These are phyloP conservation scores for Colletotrichum lindemuthianum DNA, from an alignment of 2,329 filamentous ascomycete species.

Conservation along the genomic window DNA sequence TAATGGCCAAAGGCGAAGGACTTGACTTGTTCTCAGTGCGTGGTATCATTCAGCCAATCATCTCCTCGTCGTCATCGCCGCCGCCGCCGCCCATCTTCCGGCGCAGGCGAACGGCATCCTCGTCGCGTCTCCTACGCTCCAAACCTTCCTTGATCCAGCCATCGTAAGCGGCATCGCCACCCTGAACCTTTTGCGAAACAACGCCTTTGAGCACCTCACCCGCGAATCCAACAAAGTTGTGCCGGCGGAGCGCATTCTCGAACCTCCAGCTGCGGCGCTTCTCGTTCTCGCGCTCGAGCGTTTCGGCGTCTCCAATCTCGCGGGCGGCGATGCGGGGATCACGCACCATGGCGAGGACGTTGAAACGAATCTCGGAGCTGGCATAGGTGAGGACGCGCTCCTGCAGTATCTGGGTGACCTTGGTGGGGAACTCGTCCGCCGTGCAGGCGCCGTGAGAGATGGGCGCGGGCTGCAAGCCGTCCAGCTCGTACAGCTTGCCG, in stretches of 20 bases:
- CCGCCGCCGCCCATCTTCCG: slow-evolving; percentile 36
- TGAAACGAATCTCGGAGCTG: slow-evolving; percentile 90
- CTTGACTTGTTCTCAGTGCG: too few species aligned
- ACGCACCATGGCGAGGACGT: slow-evolving; percentile 89
- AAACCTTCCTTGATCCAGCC: slow-evolving; percentile 78
- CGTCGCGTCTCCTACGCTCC: slow-evolving; percentile 57
- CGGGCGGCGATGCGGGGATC: slow-evolving; percentile 81
- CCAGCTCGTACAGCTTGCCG: slow-evolving; percentile 88
- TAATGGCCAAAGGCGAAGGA: too few species aligned
- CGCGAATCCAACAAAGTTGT: slow-evolving; percentile 97
- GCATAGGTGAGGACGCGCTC: slow-evolving; percentile 87
- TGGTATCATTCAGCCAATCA: slow-evolving; percentile 35
- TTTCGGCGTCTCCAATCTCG: slow-evolving; percentile 84
- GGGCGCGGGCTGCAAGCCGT: slow-evolving; percentile 91
- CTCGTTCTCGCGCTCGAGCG: slow-evolving; percentile 80
- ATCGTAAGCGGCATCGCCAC: slow-evolving; percentile 71
- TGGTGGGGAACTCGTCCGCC: slow-evolving; percentile 76
- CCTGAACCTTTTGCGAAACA: slow-evolving; percentile 76
- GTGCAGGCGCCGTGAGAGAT: slow-evolving; percentile 86
- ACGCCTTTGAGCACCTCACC: slow-evolving; percentile 91
- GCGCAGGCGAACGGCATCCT: slow-evolving; percentile 34
- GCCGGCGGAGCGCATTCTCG: slow-evolving; percentile 90
- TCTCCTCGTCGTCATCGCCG: slow-evolving; percentile 32
- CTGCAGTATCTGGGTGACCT: slow-evolving; percentile 88
- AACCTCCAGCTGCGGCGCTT: slow-evolving; percentile 91